phyloP scores from a whole-genome alignment of 1,284 basidiomycete genomes.

The Melampsora occidentalis region DNA sequence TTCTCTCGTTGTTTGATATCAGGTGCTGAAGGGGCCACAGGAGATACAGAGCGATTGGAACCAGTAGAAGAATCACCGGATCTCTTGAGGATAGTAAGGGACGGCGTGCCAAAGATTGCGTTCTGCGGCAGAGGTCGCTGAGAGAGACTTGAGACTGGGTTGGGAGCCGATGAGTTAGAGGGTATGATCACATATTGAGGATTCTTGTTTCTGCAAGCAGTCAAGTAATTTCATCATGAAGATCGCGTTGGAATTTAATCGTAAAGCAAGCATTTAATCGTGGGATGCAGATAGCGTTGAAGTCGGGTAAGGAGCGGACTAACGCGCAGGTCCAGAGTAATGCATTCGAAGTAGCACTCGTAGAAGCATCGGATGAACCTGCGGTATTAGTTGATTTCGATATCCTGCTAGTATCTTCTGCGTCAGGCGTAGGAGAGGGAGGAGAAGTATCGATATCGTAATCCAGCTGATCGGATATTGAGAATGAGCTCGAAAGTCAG shows the following conservation, averaged over 20 bases:
- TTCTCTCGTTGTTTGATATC: constrained; percentile 21
- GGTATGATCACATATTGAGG: constrained; percentile 37
- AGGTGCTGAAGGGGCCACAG: background rate
- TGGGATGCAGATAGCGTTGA: background rate
- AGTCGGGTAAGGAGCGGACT: background rate
- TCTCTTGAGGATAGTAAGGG: too few species aligned
- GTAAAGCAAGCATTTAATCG: background rate
- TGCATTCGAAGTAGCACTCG: background rate
- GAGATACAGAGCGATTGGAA: constrained; percentile 7
- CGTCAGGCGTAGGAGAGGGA: background rate
- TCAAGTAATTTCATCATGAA: too few species aligned
- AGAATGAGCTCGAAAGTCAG: background rate
- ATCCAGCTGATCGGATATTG: background rate
- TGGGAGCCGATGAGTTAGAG: constrained; percentile 16
- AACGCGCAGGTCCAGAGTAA: constrained; percentile 8
- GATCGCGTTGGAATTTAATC: background rate
- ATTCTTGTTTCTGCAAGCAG: constrained; percentile 19
- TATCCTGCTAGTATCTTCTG: background rate
- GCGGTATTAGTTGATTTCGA: background rate
- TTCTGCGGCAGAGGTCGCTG: constrained; percentile 30
- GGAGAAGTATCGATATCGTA: background rate
- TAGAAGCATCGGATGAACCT: background rate
- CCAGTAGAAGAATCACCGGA: constrained; percentile 7
- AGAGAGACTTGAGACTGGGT: constrained; percentile 17
- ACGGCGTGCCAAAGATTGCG: constrained; percentile 23